phyloP scores from a whole-genome alignment of 129 eudicot genomes.

The Solidago caesia region DNA sequence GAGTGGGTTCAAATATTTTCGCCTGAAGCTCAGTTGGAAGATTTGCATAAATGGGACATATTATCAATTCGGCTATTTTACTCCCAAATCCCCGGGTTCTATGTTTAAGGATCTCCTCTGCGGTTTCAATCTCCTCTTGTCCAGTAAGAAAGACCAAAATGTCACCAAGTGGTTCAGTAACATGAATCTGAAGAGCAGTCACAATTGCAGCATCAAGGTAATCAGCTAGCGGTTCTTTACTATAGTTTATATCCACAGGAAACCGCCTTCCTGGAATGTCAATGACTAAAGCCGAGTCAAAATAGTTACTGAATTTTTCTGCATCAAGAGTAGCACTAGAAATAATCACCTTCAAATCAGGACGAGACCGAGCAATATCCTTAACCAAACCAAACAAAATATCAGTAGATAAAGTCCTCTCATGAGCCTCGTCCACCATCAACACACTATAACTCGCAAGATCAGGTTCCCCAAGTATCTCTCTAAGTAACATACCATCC shows the following conservation, averaged over 20 bases:
- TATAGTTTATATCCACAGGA: constrained; percentile 87
- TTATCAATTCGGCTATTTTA: constrained; percentile 82
- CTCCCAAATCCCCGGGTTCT: constrained; percentile 85
- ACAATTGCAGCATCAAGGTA: constrained; percentile 93
- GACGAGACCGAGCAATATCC: constrained; percentile 82
- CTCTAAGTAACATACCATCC: constrained; percentile 78
- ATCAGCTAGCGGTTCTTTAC: constrained; percentile 84
- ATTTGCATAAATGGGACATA: constrained; percentile 91
- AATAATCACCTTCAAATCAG: constrained; percentile 80
- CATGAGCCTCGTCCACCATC: constrained; percentile 98
- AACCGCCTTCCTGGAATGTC: constrained; percentile 85
- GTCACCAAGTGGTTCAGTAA: constrained; percentile 78
- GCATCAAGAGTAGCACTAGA: constrained; percentile 98
- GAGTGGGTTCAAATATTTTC: constrained; percentile 85
- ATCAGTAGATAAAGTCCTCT: constrained; percentile 82
- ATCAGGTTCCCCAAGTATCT: constrained; percentile 79
- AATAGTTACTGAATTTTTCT: constrained; percentile 81
- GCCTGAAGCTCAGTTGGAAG: constrained; percentile 89
- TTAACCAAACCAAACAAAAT: constrained; percentile 85
- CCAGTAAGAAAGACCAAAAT: constrained; percentile 80
- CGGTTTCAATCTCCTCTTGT: constrained; percentile 94
- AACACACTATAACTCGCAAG: constrained; percentile 71
- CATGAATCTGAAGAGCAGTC: constrained; percentile 85
- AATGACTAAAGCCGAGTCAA: constrained; percentile 88
- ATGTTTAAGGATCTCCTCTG: constrained; percentile 81